Evolutionary conservation across 352 stramenopile genomes (phyloP).

Genomic region (Phytophthora foliorum): DNA sequence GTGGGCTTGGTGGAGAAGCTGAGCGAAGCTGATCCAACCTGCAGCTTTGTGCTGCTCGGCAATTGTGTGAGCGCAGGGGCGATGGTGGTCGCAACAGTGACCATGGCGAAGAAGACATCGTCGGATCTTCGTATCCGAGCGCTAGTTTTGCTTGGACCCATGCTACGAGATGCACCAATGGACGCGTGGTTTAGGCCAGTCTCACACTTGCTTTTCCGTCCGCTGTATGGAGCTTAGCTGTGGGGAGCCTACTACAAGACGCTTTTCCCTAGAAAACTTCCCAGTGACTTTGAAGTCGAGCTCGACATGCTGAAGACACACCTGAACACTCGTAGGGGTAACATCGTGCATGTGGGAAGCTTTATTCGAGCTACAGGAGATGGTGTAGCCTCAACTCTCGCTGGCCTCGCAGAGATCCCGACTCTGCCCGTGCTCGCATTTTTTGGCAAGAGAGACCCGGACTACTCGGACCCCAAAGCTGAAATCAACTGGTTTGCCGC

Average conservation of each 20-base stretch:
- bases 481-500: constrained; percentile 43
- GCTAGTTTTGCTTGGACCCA: constrained; percentile 43
- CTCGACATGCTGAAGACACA: constrained; percentile 35
- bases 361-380: constrained; percentile 35
- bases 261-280: constrained; percentile 35
- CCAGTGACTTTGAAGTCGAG: constrained; percentile 37
- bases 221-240: constrained; percentile 34
- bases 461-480: constrained; percentile 37
- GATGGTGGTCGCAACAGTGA: constrained; percentile 37
- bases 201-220: constrained; percentile 43
- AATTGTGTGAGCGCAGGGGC: constrained; percentile 51
- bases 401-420: constrained; percentile 6
- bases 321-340: constrained; percentile 19
- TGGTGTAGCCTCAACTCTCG: constrained; percentile 27
- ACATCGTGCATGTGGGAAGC: constrained; percentile 37
- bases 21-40: constrained; percentile 18
- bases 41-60: constrained; percentile 44
- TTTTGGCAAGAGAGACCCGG: constrained; percentile 46
- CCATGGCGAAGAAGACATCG: constrained; percentile 1
- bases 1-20: constrained; percentile 39
- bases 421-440: constrained; percentile 42
- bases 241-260: constrained; percentile 51
- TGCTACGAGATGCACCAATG: constrained; percentile 41
- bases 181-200: constrained; percentile 41
- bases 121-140: constrained; percentile 14